These are phyloP conservation scores for Hypoxylon fuscum DNA, from an alignment of 495 filamentous ascomycete species.

Conservation along the genomic window DNA sequence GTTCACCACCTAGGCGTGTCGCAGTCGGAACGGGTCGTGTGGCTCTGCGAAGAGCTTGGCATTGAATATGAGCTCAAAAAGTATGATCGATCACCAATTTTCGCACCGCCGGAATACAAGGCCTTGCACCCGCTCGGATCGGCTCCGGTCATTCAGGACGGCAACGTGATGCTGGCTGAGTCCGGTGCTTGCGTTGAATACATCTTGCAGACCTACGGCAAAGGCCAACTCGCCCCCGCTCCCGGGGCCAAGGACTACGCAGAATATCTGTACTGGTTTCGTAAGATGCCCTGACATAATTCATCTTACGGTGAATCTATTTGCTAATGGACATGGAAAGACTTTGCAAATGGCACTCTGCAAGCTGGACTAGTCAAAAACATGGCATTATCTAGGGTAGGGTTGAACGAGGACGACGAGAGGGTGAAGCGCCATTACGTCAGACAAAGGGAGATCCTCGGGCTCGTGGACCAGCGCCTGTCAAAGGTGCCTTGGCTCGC, in stretches of 20 bases:
- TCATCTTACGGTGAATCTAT: neutral
- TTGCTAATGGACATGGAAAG: conserved; percentile 19
- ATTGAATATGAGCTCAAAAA: conserved; percentile 61
- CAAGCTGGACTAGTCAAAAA: conserved; percentile 48
- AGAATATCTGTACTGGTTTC: conserved; percentile 69
- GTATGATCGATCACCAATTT: conserved; percentile 60
- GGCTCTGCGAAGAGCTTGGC: conserved; percentile 70
- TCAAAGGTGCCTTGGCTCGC: conserved; percentile 62
- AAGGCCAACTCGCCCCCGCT: conserved; percentile 52
- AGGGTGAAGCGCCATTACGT: conserved; percentile 24
- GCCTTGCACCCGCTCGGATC: conserved; percentile 60
- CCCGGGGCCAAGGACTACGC: conserved; percentile 58
- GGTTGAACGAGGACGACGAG: conserved; percentile 7
- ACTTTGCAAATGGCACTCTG: conserved; percentile 67
- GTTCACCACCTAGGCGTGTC: conserved; percentile 66
- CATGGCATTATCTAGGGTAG: conserved; percentile 13
- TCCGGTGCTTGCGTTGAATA: conserved; percentile 65
- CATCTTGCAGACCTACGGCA: conserved; percentile 60
- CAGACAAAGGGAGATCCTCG: conserved; percentile 42
- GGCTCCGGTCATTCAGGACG: conserved; percentile 66
- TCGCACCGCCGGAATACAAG: conserved; percentile 63
- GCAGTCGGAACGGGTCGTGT: conserved; percentile 69
- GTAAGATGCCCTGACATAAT: no score
- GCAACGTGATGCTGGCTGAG: conserved; percentile 61
- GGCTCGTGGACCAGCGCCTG: conserved; percentile 56